Percentiles rank a stretch among this genome's conserved stretches.
Evolutionary conservation across 805 yeast species (phyloP).

Genomic region (Myxozyma nipponensis): DNA sequence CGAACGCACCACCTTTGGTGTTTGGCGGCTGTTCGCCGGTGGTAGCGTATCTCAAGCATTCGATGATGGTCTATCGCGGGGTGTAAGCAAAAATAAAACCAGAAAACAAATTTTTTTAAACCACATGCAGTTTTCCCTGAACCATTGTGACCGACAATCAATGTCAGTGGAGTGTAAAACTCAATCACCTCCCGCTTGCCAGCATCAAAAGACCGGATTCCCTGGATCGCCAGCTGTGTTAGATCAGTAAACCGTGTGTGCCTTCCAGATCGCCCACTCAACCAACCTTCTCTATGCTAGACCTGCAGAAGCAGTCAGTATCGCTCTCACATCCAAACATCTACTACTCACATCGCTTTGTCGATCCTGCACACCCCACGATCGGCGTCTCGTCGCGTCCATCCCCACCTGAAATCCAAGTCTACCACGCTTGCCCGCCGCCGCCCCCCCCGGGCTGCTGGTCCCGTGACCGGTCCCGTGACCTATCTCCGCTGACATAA

Average conservation of each 20-base stretch:
- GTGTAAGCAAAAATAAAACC: neutral
- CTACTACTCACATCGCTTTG: too few relatives aligned
- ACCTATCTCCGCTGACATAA: too few relatives aligned
- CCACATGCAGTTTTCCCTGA: conserved; percentile 73
- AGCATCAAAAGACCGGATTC: conserved; percentile 89
- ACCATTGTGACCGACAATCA: conserved; percentile 94
- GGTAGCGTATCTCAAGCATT: conserved; percentile 87
- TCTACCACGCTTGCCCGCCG: too few relatives aligned
- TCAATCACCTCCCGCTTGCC: conserved; percentile 78
- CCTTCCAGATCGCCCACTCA: too few relatives aligned
- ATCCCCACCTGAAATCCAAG: too few relatives aligned
- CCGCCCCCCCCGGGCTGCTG: too few relatives aligned
- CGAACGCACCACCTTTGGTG: conserved; percentile 91
- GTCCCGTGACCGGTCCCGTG: too few relatives aligned
- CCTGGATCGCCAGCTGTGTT: conserved; percentile 70
- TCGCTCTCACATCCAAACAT: too few relatives aligned
- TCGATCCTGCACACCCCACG: too few relatives aligned
- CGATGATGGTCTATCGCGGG: conserved; percentile 64
- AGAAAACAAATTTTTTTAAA: neutral
- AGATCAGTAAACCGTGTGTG: too few relatives aligned
- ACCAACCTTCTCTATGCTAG: conserved; percentile 17
- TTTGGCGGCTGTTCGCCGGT: conserved; percentile 97
- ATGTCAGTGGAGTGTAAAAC: conserved; percentile 84
- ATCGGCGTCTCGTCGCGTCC: too few relatives aligned
- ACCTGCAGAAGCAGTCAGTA: conserved; percentile 13